Evolutionary conservation across 2,329 filamentous ascomycete genomes (phyloP).

Genomic region (Endothia cerciana): DNA sequence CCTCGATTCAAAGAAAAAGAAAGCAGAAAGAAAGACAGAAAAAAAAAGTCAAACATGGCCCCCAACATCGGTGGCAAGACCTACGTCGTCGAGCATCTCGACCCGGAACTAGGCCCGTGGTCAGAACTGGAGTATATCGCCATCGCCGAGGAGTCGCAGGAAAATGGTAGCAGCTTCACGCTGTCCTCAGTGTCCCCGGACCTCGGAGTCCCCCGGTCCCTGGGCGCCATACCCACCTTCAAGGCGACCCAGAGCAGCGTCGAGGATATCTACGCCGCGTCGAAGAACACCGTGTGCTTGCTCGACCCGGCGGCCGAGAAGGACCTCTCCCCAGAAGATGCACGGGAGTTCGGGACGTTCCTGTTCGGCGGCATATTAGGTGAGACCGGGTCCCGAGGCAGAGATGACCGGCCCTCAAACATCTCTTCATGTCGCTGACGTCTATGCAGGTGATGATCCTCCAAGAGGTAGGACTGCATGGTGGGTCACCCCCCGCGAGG

Average conservation of each 20-base stretch:
- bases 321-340: conserved; percentile 84
- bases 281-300: conserved; percentile 80
- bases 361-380: conserved; percentile 95
- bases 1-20: too few species aligned
- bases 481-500: not conserved
- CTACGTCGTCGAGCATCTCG: conserved; percentile 95
- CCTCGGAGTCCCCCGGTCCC: conserved; percentile 65
- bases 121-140: conserved; percentile 89
- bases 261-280: conserved; percentile 76
- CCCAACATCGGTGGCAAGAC: conserved; percentile 61
- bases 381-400: conserved; percentile 45
- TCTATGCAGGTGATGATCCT: conserved; percentile 80
- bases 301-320: conserved; percentile 83
- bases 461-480: conserved; percentile 70
- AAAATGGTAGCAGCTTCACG: conserved; percentile 70
- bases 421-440: conserved; percentile 17
- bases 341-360: conserved; percentile 82
- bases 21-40: too few species aligned
- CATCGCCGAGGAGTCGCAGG: conserved; percentile 80
- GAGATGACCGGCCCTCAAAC: not conserved
- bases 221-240: conserved; percentile 64
- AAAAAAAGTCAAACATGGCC: conserved; percentile 18
- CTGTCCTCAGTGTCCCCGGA: conserved; percentile 77
- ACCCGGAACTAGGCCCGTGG: conserved; percentile 92
- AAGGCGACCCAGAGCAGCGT: conserved; percentile 76